phyloP scores from a whole-genome alignment of 2,329 filamentous ascomycete species.

The Fusarium sp. region DNA sequence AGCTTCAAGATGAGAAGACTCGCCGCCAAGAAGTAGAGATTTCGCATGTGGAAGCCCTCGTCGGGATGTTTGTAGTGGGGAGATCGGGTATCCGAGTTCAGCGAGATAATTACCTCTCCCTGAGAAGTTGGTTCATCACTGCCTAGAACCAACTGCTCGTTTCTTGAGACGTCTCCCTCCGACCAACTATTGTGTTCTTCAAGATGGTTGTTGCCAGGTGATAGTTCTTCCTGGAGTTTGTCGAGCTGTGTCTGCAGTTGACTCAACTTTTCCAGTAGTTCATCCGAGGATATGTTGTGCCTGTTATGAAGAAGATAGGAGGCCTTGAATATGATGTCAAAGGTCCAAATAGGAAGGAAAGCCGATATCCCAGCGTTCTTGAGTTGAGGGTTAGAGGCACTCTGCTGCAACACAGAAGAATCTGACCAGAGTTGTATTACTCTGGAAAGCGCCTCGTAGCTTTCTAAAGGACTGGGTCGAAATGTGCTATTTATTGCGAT shows the following conservation, averaged over 20 bases:
- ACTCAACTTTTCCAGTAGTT: not conserved
- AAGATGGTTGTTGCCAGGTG: not conserved
- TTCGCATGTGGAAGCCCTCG: not conserved
- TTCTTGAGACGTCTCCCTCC: not conserved
- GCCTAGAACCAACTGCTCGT: not conserved
- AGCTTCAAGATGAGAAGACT: not conserved
- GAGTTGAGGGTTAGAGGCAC: not conserved
- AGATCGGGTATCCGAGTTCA: not conserved
- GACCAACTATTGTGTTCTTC: not conserved
- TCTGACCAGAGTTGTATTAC: not conserved
- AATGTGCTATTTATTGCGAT: not conserved
- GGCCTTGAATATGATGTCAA: not conserved
- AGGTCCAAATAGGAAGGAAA: not conserved
- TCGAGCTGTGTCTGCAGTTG: not conserved
- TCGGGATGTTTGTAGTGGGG: not conserved
- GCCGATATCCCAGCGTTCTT: not conserved
- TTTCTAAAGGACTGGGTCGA: not conserved
- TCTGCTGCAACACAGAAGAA: not conserved
- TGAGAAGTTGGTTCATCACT: not conserved
- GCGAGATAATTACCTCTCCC: not conserved
- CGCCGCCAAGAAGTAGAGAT: not conserved
- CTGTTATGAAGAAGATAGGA: not conserved
- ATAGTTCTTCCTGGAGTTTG: not conserved
- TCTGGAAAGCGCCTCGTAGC: not conserved
- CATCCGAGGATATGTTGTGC: rapidly evolving